Evolutionary conservation across 148 eudicot species (phyloP), one percentile per base, ranked within the genome.

Genomic region (Hydrangea macrophylla): DNA sequence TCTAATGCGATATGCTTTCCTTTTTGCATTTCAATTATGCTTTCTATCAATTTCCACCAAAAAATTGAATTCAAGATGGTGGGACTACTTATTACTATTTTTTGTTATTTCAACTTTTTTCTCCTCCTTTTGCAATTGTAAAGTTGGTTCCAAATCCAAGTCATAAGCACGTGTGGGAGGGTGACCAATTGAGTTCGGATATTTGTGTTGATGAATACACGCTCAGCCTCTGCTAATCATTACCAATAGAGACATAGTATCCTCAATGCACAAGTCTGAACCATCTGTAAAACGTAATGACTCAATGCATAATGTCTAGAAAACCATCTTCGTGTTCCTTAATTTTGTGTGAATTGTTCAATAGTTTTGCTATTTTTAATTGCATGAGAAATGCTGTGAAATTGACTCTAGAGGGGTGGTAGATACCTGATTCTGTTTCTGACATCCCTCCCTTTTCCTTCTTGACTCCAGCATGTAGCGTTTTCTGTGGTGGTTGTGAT

Each of bases 1-100:
- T 82, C 89, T 65, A 91, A 89, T 76, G 88, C 83, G 35, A 91
- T 89, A 68, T 56, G 56, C 39, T 63, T 64, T 33, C 9, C n/a
- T 58, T 55, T 39, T n/a, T 56, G 24, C 1, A 28, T 58, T 42
- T 33, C 20, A 7, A 8, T 20, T 40, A 1, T 23, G 20, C 15
- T 12, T 42, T 10, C 0, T 30, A 11, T 50, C 50, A 37, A 55
- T 56, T 20, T 1, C 10, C 11, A 11, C n/a, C 26, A 10, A 11
- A n/a, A n/a, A n/a, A n/a, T n/a, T n/a, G n/a, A n/a, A n/a, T n/a
- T n/a, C 55, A 37, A 12, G 51, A 57, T 36, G 15, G 51, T 17
- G n/a, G n/a, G n/a, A n/a, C n/a, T n/a, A n/a, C n/a, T 36, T 67
- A 18, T 13, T 9, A 25, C 17, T 39, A 10, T 42, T 36, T 53